phyloP scores from a whole-genome alignment of 148 eudicot genomes.

The Rhododendron griersonianum region DNA sequence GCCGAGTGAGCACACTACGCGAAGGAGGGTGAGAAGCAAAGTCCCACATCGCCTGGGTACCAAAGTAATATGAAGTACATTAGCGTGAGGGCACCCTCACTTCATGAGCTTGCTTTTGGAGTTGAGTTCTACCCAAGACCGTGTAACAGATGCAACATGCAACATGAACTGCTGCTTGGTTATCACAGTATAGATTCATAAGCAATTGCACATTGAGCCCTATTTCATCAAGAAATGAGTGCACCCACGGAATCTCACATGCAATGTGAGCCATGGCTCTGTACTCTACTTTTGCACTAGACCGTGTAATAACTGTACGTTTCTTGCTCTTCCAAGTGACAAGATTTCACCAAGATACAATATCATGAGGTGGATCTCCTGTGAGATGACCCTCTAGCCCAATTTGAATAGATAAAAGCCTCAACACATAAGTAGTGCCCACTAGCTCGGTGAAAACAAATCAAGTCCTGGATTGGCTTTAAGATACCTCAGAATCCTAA shows the following conservation, averaged over 20 bases:
- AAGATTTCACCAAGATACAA: neutral
- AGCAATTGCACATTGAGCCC: neutral
- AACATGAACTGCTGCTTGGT: neutral
- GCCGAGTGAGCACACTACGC: too few relatives aligned
- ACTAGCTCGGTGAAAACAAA: too few relatives aligned
- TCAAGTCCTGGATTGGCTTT: neutral
- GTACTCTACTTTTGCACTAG: neutral
- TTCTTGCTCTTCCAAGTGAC: neutral
- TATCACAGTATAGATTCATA: neutral
- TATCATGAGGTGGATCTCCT: too few relatives aligned
- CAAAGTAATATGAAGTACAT: too few relatives aligned
- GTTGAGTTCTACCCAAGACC: too few relatives aligned
- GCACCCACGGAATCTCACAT: neutral
- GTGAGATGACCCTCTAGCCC: too few relatives aligned
- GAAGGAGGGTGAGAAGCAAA: too few relatives aligned
- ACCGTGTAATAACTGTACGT: neutral
- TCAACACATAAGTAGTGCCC: too few relatives aligned
- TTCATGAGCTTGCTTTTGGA: too few relatives aligned
- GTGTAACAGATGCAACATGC: neutral
- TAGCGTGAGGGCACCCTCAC: too few relatives aligned
- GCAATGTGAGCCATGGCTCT: neutral
- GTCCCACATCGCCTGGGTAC: too few relatives aligned
- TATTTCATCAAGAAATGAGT: neutral
- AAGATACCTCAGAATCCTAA: neutral
- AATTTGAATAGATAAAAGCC: too few relatives aligned